Evolutionary conservation across 441 rosid genomes (phyloP).

Genomic region (Metrosideros polymorpha): DNA sequence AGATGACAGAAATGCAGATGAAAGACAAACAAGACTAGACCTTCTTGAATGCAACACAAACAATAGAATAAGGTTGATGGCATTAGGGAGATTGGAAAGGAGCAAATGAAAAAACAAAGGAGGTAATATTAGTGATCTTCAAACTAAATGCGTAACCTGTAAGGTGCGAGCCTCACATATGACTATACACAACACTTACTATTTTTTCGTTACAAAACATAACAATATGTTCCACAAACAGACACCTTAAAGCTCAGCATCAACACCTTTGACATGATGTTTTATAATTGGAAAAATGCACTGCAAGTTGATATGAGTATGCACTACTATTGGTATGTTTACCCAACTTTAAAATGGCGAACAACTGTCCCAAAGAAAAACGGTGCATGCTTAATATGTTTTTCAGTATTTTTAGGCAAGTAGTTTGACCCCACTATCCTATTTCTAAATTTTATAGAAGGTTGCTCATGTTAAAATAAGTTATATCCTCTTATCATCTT

Average conservation of each 20-base stretch:
- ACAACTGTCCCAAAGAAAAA: neutral
- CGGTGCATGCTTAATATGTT: neutral
- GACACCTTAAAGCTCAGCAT: neutral
- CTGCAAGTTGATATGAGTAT: neutral
- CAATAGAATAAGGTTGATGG: neutral
- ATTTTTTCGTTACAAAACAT: neutral
- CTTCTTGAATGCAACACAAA: neutral
- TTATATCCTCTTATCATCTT: neutral
- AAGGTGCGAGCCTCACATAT: neutral
- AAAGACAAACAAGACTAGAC: neutral
- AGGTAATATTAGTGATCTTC: neutral
- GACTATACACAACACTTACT: neutral
- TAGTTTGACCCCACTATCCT: neutral
- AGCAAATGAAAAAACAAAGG: neutral
- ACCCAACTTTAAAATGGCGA: neutral
- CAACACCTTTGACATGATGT: neutral
- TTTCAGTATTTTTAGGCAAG: neutral
- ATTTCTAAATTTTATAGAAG: neutral
- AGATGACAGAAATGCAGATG: neutral
- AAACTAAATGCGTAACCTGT: neutral
- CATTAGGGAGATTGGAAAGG: neutral
- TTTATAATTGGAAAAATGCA: neutral
- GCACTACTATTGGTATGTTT: neutral
- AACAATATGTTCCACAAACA: neutral
- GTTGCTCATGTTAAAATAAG: neutral